phyloP scores from a whole-genome alignment of 257 asterid species.

The Verbena officinalis region DNA sequence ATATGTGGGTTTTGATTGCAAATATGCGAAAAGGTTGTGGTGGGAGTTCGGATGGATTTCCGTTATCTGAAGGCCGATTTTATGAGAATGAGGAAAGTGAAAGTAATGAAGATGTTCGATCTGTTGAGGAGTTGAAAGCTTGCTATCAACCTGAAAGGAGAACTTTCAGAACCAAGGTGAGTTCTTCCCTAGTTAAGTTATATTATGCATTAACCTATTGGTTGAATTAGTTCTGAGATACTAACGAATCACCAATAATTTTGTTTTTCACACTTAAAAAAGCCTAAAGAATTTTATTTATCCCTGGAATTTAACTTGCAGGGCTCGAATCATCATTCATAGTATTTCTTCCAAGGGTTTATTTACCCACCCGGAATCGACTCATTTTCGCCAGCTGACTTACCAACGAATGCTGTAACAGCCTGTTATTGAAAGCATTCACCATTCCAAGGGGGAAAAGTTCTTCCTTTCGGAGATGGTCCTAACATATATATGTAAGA shows the following conservation, averaged over 20 bases:
- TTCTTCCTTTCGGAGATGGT: not conserved
- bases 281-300: not conserved
- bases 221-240: too few relatives aligned
- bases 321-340: slow-evolving; percentile 32
- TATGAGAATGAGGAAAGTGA: slow-evolving; percentile 33
- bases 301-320: slow-evolving; percentile 22
- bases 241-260: too few relatives aligned
- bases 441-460: not conserved
- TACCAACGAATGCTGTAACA: not conserved
- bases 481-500: slow-evolving; percentile 1
- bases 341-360: not conserved
- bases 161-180: slow-evolving; percentile 51
- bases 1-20: slow-evolving; percentile 65
- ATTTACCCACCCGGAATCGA: not conserved
- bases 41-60: slow-evolving; percentile 31
- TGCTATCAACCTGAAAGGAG: slow-evolving; percentile 44
- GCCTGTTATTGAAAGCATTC: too few relatives aligned
- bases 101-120: slow-evolving; percentile 28
- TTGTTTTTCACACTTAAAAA: not conserved
- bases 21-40: slow-evolving; percentile 46
- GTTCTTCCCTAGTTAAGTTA: not conserved
- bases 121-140: slow-evolving; percentile 44
- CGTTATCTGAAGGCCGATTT: slow-evolving; percentile 29
- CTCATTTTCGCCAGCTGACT: not conserved
- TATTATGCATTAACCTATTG: not conserved